These are phyloP conservation scores for Penicillium sp. DNA, from an alignment of 2,329 filamentous ascomycete species.

Conservation along the genomic window DNA sequence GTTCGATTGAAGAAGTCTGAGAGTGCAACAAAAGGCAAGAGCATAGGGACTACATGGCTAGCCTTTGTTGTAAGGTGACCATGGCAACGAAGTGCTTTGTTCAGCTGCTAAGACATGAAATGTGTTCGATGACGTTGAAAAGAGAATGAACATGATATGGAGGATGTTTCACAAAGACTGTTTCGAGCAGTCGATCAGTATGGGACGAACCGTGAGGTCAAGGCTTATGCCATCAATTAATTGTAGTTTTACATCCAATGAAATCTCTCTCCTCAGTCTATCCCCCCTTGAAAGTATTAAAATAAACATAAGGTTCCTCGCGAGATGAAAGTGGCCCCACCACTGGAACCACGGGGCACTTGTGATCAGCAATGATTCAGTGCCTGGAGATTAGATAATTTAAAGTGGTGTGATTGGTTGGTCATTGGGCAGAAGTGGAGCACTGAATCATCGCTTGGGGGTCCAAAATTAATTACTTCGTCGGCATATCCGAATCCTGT, in stretches of 20 bases:
- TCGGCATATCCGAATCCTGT: background rate
- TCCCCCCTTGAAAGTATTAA: too few relatives aligned
- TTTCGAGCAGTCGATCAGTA: background rate
- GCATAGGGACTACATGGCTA: background rate
- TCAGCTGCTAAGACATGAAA: background rate
- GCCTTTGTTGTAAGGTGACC: background rate
- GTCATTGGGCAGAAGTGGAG: background rate
- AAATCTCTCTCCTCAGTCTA: background rate
- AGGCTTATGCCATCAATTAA: background rate
- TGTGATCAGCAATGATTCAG: slow-evolving; percentile 1
- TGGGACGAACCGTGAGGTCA: background rate
- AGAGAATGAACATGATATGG: background rate
- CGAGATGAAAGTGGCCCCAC: background rate
- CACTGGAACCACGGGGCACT: background rate
- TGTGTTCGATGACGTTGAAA: background rate
- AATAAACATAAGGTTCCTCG: background rate
- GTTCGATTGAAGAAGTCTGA: background rate
- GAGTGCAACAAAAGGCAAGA: background rate
- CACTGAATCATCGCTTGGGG: background rate
- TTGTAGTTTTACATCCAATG: background rate
- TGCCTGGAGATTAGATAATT: background rate
- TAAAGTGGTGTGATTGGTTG: accelerated
- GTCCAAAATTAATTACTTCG: background rate
- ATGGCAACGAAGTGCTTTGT: too few relatives aligned
- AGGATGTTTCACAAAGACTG: background rate